Evolutionary conservation across 106 monocot genomes (phyloP), one percentile per base, ranked within the genome.

Genomic region (Hemerocallis citrina): DNA sequence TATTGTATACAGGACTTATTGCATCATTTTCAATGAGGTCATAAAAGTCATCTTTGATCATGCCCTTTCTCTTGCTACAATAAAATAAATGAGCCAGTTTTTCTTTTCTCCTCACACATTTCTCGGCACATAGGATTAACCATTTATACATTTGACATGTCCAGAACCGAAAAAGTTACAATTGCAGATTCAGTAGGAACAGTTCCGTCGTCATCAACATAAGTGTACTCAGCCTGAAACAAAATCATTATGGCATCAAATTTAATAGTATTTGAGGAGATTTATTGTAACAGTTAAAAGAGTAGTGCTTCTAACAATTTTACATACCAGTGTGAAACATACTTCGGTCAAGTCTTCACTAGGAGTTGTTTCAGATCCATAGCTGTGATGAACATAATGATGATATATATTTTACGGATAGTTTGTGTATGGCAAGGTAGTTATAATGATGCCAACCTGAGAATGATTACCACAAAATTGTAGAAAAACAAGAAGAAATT

Each of bases 351-450:
- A 57, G 25, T 92, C 81, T 57, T 40, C 48, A 41, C 87, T 81
- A 34, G 92, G 92, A 55, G 87, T 84, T 12, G 51, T 70, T 79
- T 88, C 75, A 57, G 87, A 73, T 54, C 92, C 92, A 76, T 92
- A 92, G 64, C 92, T 88, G 81, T 57, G 71, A 20, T 21, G 59
- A 14, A 40, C 24, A 59, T n/a, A n/a, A n/a, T n/a, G n/a, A n/a
- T n/a, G n/a, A n/a, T n/a, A n/a, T n/a, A n/a, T n/a, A n/a, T n/a
- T n/a, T n/a, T n/a, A 27, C 19, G 7, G 11, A 11, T 3, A 50
- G 3, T 50, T 8, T 1, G 23, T 50, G 6, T 27, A 50, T 50
- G 50, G n/a, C n/a, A 50, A 27, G 50, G 11, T 50, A 50, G 3
- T 54, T 4, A 54, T 54, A 32, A 32, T 32, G n/a, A n/a, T n/a